Conservation (phyloP, 2,329 filamentous ascomycete genomes). For the Fusarium concolor region DNA sequence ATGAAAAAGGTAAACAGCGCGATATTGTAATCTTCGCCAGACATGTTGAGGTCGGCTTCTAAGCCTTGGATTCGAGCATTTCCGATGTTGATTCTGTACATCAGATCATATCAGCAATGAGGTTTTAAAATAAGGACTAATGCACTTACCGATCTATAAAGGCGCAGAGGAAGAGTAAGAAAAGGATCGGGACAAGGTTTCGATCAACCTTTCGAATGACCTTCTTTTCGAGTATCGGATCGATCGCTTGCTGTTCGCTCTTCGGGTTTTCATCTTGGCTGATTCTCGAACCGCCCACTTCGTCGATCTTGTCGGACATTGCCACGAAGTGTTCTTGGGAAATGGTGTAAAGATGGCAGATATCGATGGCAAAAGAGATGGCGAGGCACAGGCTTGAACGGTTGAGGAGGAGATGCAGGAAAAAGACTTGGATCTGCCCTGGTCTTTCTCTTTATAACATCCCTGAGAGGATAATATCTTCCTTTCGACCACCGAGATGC, state of each 20-base stretch:
- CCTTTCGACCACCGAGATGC: neutral
- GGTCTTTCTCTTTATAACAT: neutral
- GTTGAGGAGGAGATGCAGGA: neutral
- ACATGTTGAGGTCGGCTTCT: constrained; percentile 12
- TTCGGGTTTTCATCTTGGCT: neutral
- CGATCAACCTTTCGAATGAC: neutral
- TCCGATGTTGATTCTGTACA: constrained; percentile 10
- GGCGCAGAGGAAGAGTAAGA: neutral
- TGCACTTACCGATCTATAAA: neutral
- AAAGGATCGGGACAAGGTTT: neutral
- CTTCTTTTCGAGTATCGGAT: neutral
- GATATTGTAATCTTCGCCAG: constrained; percentile 54
- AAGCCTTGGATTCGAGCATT: constrained; percentile 21
- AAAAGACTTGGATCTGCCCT: neutral
- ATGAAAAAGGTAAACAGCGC: constrained; percentile 60
- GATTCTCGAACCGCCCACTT: neutral
- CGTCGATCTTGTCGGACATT: neutral
- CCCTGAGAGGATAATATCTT: neutral
- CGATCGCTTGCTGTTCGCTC: neutral
- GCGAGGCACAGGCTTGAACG: too few relatives aligned
- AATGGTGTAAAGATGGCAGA: too few relatives aligned
- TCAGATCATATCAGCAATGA: neutral
- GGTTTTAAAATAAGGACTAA: neutral
- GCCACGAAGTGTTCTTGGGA: too few relatives aligned
- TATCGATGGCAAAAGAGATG: too few relatives aligned